Conservation (phyloP, 169 alveolate genomes). For the Plasmodium gonderi region DNA sequence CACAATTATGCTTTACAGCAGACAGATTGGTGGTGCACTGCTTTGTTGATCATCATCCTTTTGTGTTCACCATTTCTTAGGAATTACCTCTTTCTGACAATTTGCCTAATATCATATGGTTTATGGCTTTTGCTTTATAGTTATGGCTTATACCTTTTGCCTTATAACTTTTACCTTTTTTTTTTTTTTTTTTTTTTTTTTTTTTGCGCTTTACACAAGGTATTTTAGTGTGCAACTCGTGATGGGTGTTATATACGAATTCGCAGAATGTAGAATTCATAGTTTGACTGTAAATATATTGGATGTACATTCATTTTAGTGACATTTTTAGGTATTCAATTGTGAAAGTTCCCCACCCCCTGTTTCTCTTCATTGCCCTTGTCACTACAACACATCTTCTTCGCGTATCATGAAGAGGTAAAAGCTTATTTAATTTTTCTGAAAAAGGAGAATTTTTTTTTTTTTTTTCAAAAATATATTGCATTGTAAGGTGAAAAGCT, state of each 20-base stretch:
- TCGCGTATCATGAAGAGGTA: background rate
- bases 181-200: background rate
- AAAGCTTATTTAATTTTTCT: background rate
- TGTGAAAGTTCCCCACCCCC: background rate
- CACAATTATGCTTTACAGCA: background rate
- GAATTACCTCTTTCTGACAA: too few relatives aligned
- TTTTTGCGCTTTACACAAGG: too few relatives aligned
- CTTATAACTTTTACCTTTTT: background rate
- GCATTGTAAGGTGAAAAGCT: background rate
- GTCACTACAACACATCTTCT: background rate
- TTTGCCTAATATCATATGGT: too few relatives aligned
- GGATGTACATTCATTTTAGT: background rate
- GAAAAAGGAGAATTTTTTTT: background rate
- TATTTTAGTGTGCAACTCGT: too few relatives aligned
- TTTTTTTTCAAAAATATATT: background rate
- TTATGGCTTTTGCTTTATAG: too few relatives aligned
- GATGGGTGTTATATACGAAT: background rate
- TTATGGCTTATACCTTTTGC: too few relatives aligned
- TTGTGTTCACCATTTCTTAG: background rate
- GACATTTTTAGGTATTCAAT: background rate
- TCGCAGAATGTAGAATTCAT: background rate
- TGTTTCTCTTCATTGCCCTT: background rate
- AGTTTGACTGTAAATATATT: background rate
- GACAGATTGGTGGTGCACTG: background rate
- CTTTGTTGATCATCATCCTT: background rate